phyloP scores from a whole-genome alignment of 2,329 filamentous ascomycete genomes.

The Verticillium tricorpus region DNA sequence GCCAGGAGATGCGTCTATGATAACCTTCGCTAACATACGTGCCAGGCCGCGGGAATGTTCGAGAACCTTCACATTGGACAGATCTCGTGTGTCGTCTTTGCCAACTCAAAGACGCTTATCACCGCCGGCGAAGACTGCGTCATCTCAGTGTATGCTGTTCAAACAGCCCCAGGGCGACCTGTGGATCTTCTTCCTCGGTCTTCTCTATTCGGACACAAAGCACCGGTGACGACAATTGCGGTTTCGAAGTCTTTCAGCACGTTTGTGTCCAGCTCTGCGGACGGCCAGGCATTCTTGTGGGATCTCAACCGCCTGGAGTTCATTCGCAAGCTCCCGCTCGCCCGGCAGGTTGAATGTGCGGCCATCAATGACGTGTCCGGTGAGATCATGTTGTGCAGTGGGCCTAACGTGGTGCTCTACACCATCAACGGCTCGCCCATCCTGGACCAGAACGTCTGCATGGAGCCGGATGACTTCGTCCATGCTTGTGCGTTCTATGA shows the following conservation, averaged over 20 bases:
- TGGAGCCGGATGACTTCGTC: slow-evolving; percentile 66
- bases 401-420: slow-evolving; percentile 70
- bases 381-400: slow-evolving; percentile 80
- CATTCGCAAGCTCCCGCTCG: slow-evolving; percentile 65
- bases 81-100: slow-evolving; percentile 77
- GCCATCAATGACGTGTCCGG: slow-evolving; percentile 87
- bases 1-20: slow-evolving; percentile 2
- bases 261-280: slow-evolving; percentile 75
- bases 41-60: slow-evolving; percentile 70
- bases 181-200: slow-evolving; percentile 77
- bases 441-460: slow-evolving; percentile 76
- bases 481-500: slow-evolving; percentile 89
- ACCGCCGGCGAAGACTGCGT: slow-evolving; percentile 92
- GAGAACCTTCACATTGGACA: slow-evolving; percentile 93
- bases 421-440: slow-evolving; percentile 84
- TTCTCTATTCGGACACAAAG: slow-evolving; percentile 86
- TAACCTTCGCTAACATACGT: slow-evolving; percentile 19
- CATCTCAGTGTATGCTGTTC: slow-evolving; percentile 75
- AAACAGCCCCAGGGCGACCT: slow-evolving; percentile 56
- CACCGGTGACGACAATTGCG: slow-evolving; percentile 74
- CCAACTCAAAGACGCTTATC: slow-evolving; percentile 84
- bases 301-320: slow-evolving; percentile 89
- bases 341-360: slow-evolving; percentile 64
- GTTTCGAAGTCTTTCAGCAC: slow-evolving; percentile 86
- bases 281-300: slow-evolving; percentile 86